Evolutionary conservation across 441 rosid species (phyloP).

Genomic region (Pelargonium australe): DNA sequence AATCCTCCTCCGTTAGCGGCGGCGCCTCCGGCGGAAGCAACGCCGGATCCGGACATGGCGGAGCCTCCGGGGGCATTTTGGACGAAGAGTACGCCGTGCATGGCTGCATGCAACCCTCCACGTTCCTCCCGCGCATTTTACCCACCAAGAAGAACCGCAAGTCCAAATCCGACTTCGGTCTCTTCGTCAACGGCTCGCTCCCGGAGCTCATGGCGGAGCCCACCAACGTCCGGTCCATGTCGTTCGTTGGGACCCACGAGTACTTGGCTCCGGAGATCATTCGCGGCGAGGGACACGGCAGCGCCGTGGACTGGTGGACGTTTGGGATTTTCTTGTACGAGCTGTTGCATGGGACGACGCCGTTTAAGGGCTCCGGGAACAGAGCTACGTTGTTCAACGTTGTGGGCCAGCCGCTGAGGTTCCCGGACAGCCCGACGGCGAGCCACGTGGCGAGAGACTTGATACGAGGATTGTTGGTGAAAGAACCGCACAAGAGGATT

Average conservation of each 20-base stretch:
- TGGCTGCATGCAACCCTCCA: slow-evolving; percentile 82
- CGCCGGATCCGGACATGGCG: slow-evolving; percentile 61
- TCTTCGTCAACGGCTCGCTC: slow-evolving; percentile 50
- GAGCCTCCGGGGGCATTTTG: slow-evolving; percentile 53
- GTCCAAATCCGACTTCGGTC: slow-evolving; percentile 45
- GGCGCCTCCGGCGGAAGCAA: slow-evolving; percentile 66
- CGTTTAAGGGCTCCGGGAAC: slow-evolving; percentile 49
- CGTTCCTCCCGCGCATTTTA: slow-evolving; percentile 73
- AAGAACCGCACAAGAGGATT: slow-evolving; percentile 84
- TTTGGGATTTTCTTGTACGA: slow-evolving; percentile 89
- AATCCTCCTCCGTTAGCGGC: slow-evolving; percentile 38
- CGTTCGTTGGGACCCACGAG: slow-evolving; percentile 96
- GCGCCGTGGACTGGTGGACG: slow-evolving; percentile 99
- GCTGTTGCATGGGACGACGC: slow-evolving; percentile 61
- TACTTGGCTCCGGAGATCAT: slow-evolving; percentile 65
- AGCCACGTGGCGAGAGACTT: slow-evolving; percentile 75
- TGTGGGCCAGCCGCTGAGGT: slow-evolving; percentile 84
- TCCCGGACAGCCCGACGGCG: slow-evolving; percentile 85
- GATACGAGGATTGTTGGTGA: slow-evolving; percentile 74
- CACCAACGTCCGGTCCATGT: slow-evolving; percentile 89
- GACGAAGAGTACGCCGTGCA: slow-evolving; percentile 38
- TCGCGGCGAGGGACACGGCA: slow-evolving; percentile 95
- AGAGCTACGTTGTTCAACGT: slow-evolving; percentile 90
- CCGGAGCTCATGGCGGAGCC: slow-evolving; percentile 97
- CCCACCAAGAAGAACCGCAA: slow-evolving; percentile 63